Conservation (phyloP, 805 yeast species). For the Yarrowia keelungensis region DNA sequence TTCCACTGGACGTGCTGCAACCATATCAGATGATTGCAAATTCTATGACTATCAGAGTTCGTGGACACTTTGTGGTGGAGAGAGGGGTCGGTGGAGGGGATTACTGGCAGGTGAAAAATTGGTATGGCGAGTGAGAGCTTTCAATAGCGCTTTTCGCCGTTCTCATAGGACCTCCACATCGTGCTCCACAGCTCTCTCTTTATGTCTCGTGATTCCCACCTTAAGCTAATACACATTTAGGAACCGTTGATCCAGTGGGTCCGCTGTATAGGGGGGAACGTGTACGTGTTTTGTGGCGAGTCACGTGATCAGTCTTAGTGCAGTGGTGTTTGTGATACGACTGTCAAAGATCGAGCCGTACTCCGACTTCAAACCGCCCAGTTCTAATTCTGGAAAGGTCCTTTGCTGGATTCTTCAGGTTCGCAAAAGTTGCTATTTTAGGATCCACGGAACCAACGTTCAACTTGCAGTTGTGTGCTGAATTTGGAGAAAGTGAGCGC, state of each 20-base stretch:
- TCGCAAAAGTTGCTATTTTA: constrained; percentile 13
- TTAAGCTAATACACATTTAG: background rate
- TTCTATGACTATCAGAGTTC: constrained; percentile 5
- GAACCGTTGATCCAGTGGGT: constrained; percentile 8
- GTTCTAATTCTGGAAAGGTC: no score
- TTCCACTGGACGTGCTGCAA: constrained; percentile 10
- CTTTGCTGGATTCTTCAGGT: background rate
- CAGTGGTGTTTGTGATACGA: background rate
- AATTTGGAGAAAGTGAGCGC: background rate
- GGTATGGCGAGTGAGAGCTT: background rate
- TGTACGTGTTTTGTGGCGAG: background rate
- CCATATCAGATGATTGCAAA: constrained; percentile 27
- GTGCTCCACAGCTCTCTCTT: background rate
- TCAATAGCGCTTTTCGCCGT: background rate
- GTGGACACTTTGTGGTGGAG: background rate
- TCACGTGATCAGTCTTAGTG: background rate
- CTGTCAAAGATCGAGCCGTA: no score
- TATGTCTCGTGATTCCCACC: constrained; percentile 15
- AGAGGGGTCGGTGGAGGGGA: background rate
- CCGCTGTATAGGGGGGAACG: background rate
- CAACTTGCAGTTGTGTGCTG: constrained; percentile 5
- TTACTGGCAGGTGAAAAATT: background rate
- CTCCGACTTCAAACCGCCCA: no score
- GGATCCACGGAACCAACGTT: constrained; percentile 16
- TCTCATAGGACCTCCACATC: background rate